A percentile compares a stretch with the other conserved stretches of the same genome.
phyloP scores from a whole-genome alignment of 2,329 filamentous ascomycete genomes.

The Raffaelea albimanens region DNA sequence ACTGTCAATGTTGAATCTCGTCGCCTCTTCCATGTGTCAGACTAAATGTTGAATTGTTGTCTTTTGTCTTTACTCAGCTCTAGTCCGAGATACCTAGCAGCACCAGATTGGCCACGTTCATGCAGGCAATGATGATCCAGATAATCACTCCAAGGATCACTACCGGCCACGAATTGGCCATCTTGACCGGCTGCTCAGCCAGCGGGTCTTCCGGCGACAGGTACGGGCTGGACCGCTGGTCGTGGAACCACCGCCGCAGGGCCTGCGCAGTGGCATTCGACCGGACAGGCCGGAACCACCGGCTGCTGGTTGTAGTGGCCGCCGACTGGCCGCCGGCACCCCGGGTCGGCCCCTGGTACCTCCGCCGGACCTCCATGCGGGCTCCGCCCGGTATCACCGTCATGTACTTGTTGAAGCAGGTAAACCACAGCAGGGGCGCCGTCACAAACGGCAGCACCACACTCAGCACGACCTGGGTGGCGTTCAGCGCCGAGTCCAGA shows the following conservation, averaged over 20 bases:
- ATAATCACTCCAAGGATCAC: conserved; percentile 46
- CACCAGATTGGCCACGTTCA: conserved; percentile 72
- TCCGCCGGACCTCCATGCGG: conserved; percentile 17
- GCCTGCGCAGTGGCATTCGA: no score
- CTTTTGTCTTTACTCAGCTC: no score
- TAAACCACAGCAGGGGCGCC: conserved; percentile 78
- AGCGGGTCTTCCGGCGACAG: neutral
- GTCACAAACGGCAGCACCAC: conserved; percentile 75
- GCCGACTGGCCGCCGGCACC: neutral
- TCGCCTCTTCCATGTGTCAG: neutral
- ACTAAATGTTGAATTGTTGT: no score
- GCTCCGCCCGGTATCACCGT: conserved; percentile 45
- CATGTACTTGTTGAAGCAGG: conserved; percentile 72
- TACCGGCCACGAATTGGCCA: conserved; percentile 65
- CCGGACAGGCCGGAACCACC: conserved; percentile 1
- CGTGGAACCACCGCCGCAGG: no score
- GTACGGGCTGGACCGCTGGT: no score
- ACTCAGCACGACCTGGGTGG: conserved; percentile 67
- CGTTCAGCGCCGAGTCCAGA: conserved; percentile 63
- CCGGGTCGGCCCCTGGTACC: neutral
- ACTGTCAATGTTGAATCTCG: no score
- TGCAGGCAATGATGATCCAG: conserved; percentile 63
- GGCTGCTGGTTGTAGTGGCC: conserved; percentile 9
- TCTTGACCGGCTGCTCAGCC: conserved; percentile 32
- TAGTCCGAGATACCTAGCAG: conserved; percentile 43